phyloP scores from a whole-genome alignment of 2,329 filamentous ascomycete genomes.

The Colletotrichum lupini region DNA sequence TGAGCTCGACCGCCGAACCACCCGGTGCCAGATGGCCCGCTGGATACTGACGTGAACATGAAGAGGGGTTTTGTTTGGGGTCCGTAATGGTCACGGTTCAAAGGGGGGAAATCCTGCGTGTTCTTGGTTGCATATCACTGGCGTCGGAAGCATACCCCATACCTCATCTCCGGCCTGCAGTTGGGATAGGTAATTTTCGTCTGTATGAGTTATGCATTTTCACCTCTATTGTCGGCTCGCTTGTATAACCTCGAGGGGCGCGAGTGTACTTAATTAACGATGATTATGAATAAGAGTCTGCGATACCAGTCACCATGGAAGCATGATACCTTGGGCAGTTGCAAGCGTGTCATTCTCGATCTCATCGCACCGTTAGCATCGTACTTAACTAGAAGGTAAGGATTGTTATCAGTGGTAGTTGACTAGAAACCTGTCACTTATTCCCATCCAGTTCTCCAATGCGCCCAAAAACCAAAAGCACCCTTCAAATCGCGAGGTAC shows the following conservation, averaged over 20 bases:
- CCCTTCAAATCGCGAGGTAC: too few species aligned
- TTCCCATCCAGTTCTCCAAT: too few species aligned
- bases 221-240: constrained; percentile 4
- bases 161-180: constrained; percentile 35
- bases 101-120: constrained; percentile 17
- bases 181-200: constrained; percentile 48
- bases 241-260: constrained; percentile 25
- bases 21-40: constrained; percentile 3
- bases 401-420: too few species aligned
- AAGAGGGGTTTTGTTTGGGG: constrained; percentile 8
- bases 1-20: constrained; percentile 19
- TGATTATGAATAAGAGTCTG: constrained; percentile 6
- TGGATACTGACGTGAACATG: constrained; percentile 26
- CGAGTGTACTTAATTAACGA: constrained; percentile 34
- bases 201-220: constrained; percentile 37
- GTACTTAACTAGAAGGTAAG: too few species aligned
- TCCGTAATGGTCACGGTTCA: constrained; percentile 21
- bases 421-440: too few species aligned
- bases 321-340: neutral
- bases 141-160: constrained; percentile 49
- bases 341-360: too few species aligned
- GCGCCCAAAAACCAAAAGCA: too few species aligned
- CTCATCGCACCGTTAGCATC: too few species aligned
- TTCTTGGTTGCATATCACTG: constrained; percentile 44
- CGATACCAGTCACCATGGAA: neutral